phyloP scores from a whole-genome alignment of 305 asterid species.

The Fraxinus latifolia region DNA sequence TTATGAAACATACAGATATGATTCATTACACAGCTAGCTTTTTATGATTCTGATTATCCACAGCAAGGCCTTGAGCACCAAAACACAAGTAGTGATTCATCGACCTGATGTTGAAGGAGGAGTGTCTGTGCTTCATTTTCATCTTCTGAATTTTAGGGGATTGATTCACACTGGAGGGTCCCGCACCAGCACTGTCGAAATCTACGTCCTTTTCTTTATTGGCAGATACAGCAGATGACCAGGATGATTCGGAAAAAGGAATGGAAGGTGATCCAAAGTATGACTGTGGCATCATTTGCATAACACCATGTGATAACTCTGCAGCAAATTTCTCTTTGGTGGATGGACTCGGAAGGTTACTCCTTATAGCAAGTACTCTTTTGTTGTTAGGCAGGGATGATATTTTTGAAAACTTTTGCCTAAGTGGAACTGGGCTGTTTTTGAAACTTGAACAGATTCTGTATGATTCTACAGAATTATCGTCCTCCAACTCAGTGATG shows the following conservation, averaged over 20 bases:
- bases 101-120: constrained; percentile 46
- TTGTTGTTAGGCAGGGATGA: constrained; percentile 53
- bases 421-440: constrained; percentile 49
- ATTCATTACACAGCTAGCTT: constrained; percentile 24
- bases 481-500: constrained; percentile 31
- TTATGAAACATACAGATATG: background rate
- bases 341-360: constrained; percentile 52
- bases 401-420: constrained; percentile 55
- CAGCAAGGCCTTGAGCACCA: constrained; percentile 55
- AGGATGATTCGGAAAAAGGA: constrained; percentile 51
- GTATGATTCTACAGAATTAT: constrained; percentile 33
- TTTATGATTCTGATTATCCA: constrained; percentile 30
- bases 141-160: constrained; percentile 26
- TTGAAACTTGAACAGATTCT: constrained; percentile 16
- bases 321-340: constrained; percentile 53
- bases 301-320: constrained; percentile 53
- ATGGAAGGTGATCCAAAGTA: constrained; percentile 49
- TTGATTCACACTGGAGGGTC: constrained; percentile 23
- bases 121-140: constrained; percentile 36
- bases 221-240: constrained; percentile 33
- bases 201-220: constrained; percentile 25
- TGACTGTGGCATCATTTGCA: constrained; percentile 49
- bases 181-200: constrained; percentile 6
- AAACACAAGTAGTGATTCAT: constrained; percentile 71
- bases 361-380: constrained; percentile 35